Base-by-base conservation (phyloP, 495 filamentous ascomycete genomes). In the Trichoderma virens region DNA sequence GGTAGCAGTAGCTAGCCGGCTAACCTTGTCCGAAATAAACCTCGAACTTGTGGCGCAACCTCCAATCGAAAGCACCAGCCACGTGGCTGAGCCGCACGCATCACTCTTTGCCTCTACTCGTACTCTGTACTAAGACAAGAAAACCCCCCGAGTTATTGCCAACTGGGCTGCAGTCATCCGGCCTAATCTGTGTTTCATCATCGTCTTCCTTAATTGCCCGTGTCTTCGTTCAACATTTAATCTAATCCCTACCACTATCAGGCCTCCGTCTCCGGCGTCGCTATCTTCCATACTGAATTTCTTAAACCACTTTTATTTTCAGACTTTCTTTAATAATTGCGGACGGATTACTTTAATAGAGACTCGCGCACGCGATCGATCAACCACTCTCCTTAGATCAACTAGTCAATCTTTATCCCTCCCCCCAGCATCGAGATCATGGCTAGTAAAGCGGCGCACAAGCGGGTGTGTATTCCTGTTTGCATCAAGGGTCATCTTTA, bases 391-490 rank as follows among this genome's bases (percentile, higher is more conserved):
- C 56, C 34, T 25, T 30, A 39, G 18, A 34, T 34, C 5, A 25
- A 1, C 16, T 59, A 62, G 14, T 34, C 63, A 47, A 25, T 64
- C 61, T 3, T 59, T 51, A n/a, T 27, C 28, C n/a, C 14, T 18
- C 25, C 16, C 13, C 60, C 51, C 13, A 23, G 1, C 18, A 9
- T 25, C 28, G 43, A 6, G 14, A 69, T 79, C 45, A 95, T 93
- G 91, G 90, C 91, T 45, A 92, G 88, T 65, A 85, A 87, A 70
- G 89, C 89, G 62, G 91, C 91, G 34, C 90, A 88, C 73, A 95
- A 91, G 75, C 85, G 91, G 70, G 90, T 93, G 80, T 67, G 88
- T 80, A 14, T n/a, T 11, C 13, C n/a, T 5, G 5, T 6, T 30
- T 18, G 30, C 3, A n/a, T 6, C 20, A 31, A 47, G 14, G 39